Conservation (phyloP, 768 basidiomycete genomes). For the Cytidiella melzeri region DNA sequence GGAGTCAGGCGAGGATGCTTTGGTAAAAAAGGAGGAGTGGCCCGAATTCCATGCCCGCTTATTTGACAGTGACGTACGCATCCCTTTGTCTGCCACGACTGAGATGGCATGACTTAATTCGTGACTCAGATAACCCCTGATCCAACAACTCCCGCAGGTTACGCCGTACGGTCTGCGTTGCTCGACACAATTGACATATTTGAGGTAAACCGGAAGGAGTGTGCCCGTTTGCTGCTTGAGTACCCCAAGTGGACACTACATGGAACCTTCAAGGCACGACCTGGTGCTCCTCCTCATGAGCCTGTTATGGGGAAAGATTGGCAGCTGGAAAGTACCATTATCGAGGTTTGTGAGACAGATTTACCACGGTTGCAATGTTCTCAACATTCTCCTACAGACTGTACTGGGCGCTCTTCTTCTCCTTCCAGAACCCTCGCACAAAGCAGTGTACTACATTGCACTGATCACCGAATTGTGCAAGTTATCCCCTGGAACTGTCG, state of each 20-base stretch:
- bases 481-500: constrained; percentile 85
- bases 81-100: background rate
- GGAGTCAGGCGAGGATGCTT: constrained; percentile 65
- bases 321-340: constrained; percentile 83
- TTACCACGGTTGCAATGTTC: background rate
- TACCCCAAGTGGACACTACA: constrained; percentile 77
- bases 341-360: constrained; percentile 52
- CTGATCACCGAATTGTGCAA: constrained; percentile 94
- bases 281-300: constrained; percentile 51
- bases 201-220: constrained; percentile 95
- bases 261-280: constrained; percentile 81
- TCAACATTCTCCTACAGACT: constrained; percentile 37
- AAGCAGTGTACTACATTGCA: constrained; percentile 79
- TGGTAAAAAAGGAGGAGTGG: constrained; percentile 79
- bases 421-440: constrained; percentile 71
- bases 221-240: constrained; percentile 79
- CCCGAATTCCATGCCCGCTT: constrained; percentile 63
- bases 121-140: constrained; percentile 65
- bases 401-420: constrained; percentile 69
- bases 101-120: background rate
- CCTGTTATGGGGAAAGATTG: constrained; percentile 57
- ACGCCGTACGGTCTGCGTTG: constrained; percentile 68
- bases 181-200: constrained; percentile 82
- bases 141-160: constrained; percentile 68
- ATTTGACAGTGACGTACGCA: constrained; percentile 52